Percentiles rank a stretch among this genome's conserved stretches.
phyloP scores from a whole-genome alignment of 768 basidiomycete genomes.

The Mrakia gelida region DNA sequence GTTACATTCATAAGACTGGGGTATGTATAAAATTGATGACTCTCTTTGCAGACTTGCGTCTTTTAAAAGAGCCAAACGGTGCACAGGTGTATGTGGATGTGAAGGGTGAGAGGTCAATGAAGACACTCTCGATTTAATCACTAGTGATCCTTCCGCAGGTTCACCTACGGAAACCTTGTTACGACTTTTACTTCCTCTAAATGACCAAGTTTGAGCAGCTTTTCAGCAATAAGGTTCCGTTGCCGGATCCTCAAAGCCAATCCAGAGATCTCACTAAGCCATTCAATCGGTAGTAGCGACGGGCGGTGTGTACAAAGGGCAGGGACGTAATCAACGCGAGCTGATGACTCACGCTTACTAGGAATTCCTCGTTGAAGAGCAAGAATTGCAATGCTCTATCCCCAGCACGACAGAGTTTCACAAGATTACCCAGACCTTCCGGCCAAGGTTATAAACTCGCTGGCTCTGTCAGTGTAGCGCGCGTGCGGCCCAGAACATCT shows the following conservation, averaged over 20 bases:
- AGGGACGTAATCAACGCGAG: slow-evolving; percentile 85
- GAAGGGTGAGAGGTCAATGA: too few relatives aligned
- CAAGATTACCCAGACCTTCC: slow-evolving; percentile 72
- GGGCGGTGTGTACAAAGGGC: slow-evolving; percentile 87
- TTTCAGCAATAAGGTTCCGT: slow-evolving; percentile 55
- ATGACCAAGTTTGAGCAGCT: too few relatives aligned
- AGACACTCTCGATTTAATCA: too few relatives aligned
- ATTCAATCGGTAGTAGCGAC: slow-evolving; percentile 88
- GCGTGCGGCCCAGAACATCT: slow-evolving; percentile 85
- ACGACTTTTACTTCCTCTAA: too few relatives aligned
- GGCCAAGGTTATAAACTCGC: slow-evolving; percentile 70
- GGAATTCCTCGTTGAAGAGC: slow-evolving; percentile 83
- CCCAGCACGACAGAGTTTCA: slow-evolving; percentile 76
- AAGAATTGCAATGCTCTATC: slow-evolving; percentile 89
- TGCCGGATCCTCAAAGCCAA: slow-evolving; percentile 61
- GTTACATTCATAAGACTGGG: too few relatives aligned
- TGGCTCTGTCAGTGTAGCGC: slow-evolving; percentile 79
- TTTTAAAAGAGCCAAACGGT: too few relatives aligned
- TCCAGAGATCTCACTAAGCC: slow-evolving; percentile 83
- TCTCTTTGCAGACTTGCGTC: too few relatives aligned
- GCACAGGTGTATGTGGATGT: too few relatives aligned
- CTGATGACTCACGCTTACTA: slow-evolving; percentile 65
- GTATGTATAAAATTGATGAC: too few relatives aligned
- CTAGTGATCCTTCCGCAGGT: too few relatives aligned
- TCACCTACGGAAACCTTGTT: too few relatives aligned